Evolutionary conservation across 176 grass and related monocot genomes (phyloP).

Genomic region (Guadua angustifolia): DNA sequence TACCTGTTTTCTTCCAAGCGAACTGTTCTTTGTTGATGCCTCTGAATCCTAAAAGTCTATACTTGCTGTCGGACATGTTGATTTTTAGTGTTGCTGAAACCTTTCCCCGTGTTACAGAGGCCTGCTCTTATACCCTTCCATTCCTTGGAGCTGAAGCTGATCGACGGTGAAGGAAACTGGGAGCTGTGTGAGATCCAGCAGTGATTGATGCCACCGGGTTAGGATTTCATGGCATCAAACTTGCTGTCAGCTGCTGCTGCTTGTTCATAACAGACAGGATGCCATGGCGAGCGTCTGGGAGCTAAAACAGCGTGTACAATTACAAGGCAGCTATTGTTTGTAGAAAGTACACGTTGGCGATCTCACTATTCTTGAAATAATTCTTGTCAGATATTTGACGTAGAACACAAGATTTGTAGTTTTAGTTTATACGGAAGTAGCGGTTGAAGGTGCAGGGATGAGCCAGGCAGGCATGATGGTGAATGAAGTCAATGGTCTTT

Average conservation of each 20-base stretch:
- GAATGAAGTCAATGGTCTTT: neutral
- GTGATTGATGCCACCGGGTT: constrained; percentile 29
- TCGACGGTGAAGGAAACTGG: constrained; percentile 95
- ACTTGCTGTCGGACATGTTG: neutral
- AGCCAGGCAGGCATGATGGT: neutral
- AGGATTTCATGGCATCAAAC: constrained; percentile 18
- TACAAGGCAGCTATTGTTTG: neutral
- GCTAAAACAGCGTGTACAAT: constrained; percentile 11
- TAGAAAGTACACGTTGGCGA: neutral
- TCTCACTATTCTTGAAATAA: neutral
- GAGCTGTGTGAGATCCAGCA: constrained; percentile 76
- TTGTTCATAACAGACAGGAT: neutral
- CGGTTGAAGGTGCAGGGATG: neutral
- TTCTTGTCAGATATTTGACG: neutral
- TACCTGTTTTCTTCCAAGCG: neutral
- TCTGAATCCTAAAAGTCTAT: neutral
- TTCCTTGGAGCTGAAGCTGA: constrained; percentile 89
- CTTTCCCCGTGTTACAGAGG: constrained; percentile 54
- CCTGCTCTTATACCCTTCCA: constrained; percentile 92
- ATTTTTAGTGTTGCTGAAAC: constrained; percentile 35
- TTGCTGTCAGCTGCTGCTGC: neutral
- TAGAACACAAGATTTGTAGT: constrained; percentile 4
- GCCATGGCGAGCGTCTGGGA: neutral
- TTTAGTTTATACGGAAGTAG: constrained; percentile 9
- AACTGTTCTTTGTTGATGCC: neutral